Conservation (phyloP, 257 asterid genomes). For the Plantago elongata region DNA sequence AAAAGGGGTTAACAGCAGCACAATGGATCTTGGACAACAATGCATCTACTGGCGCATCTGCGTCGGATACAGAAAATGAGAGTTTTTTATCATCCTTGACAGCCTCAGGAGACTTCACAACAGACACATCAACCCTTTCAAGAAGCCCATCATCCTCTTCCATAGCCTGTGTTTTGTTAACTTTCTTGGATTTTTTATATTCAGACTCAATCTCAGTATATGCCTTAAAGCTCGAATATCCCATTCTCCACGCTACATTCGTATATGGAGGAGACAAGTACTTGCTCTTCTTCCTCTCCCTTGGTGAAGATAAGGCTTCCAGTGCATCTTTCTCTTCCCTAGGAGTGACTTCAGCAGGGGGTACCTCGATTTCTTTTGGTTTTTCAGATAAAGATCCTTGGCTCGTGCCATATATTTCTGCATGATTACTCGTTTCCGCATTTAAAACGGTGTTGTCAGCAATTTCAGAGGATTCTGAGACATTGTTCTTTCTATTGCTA, state of each 20-base stretch:
- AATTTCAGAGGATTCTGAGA: conserved; percentile 15
- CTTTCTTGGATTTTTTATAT: conserved; percentile 20
- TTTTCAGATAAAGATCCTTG: conserved; percentile 19
- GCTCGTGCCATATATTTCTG: conserved; percentile 10
- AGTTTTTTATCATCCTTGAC: conserved; percentile 17
- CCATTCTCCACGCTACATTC: conserved; percentile 21
- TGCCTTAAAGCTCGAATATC: conserved; percentile 26
- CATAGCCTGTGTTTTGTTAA: conserved; percentile 28
- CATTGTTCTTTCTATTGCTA: conserved; percentile 24
- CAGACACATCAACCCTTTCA: conserved; percentile 9
- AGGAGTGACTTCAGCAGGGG: conserved; percentile 19
- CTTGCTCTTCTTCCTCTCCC: conserved; percentile 87
- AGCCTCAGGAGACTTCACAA: neutral
- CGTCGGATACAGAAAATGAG: conserved; percentile 24
- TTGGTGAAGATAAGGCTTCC: conserved; percentile 34
- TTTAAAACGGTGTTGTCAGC: conserved; percentile 14
- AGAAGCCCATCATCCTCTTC: conserved; percentile 14
- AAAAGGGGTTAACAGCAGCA: conserved; percentile 41
- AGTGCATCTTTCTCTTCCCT: conserved; percentile 26
- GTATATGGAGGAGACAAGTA: conserved; percentile 74
- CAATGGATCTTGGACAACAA: conserved; percentile 36
- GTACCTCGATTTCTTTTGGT: conserved; percentile 16
- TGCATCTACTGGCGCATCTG: conserved; percentile 27
- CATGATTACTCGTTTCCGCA: conserved; percentile 14
- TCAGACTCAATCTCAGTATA: conserved; percentile 24